Evolutionary conservation across 1,284 basidiomycete genomes (phyloP).

Genomic region (Apiotrichum mycotoxinovorans): DNA sequence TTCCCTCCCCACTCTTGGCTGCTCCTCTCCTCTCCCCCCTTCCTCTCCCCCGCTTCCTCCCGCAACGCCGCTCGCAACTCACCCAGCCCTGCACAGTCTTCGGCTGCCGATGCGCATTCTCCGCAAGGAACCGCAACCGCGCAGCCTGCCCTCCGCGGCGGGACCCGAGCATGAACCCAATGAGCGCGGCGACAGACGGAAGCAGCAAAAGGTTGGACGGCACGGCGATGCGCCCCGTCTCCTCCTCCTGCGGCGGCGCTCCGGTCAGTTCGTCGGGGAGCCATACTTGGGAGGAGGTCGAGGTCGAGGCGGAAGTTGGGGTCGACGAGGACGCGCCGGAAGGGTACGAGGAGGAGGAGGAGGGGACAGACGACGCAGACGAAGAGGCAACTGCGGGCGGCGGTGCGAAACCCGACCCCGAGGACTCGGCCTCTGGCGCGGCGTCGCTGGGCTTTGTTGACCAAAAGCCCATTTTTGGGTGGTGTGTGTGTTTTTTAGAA

Average conservation of each 20-base stretch:
- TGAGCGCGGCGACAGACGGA: conserved; percentile 33
- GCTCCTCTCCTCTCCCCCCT: not conserved
- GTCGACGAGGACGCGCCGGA: not conserved
- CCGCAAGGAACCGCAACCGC: conserved; percentile 45
- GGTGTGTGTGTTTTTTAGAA: not conserved
- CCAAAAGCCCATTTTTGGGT: not conserved
- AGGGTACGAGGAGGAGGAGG: not conserved
- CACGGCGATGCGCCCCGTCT: conserved; percentile 17
- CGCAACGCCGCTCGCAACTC: conserved; percentile 11
- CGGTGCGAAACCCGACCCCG: not conserved
- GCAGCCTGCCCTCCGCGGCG: conserved; percentile 41
- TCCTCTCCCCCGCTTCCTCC: not conserved
- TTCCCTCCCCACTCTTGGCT: not conserved
- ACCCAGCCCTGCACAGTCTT: conserved; percentile 50
- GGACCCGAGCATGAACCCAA: conserved; percentile 45
- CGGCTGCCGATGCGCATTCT: conserved; percentile 49
- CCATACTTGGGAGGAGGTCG: not conserved
- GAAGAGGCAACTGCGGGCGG: not conserved
- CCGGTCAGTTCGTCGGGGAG: not conserved
- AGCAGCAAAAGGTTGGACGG: conserved; percentile 40
- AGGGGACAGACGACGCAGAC: not conserved
- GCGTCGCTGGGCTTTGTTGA: too few species aligned
- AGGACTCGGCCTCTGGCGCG: not conserved
- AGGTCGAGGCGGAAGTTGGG: not conserved
- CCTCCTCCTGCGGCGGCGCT: not conserved